Evolutionary conservation across 2,329 filamentous ascomycete genomes (phyloP).

Genomic region (Hymenoscyphus infarciens): DNA sequence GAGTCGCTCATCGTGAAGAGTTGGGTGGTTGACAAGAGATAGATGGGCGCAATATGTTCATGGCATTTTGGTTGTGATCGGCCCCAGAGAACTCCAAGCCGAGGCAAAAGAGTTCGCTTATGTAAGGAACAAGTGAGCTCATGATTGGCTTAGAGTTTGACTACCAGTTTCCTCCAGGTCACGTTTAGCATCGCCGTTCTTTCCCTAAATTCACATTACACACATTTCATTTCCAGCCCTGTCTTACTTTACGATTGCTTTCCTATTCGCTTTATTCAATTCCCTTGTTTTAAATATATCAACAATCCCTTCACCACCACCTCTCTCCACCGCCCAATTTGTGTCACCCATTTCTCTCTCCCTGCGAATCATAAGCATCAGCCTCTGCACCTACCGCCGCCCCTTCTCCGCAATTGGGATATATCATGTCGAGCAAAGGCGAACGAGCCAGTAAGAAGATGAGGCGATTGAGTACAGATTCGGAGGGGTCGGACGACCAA

Average conservation of each 20-base stretch:
- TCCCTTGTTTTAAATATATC: background rate
- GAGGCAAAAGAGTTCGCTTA: slow-evolving; percentile 23
- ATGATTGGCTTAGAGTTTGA: slow-evolving; percentile 4
- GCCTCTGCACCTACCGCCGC: background rate
- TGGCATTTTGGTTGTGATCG: slow-evolving; percentile 11
- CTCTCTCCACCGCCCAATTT: background rate
- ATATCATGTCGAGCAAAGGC: slow-evolving; percentile 26
- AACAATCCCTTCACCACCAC: background rate
- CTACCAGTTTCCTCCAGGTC: background rate
- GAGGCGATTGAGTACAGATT: slow-evolving; percentile 32
- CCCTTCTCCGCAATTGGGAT: background rate
- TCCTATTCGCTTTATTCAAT: background rate
- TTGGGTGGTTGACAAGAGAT: slow-evolving; percentile 5
- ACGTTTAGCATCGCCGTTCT: background rate
- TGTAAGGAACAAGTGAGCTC: slow-evolving; percentile 15
- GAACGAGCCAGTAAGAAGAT: slow-evolving; percentile 30
- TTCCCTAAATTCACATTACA: background rate
- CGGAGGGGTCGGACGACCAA: slow-evolving; percentile 29
- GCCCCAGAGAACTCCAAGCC: slow-evolving; percentile 15
- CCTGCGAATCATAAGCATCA: slow-evolving; percentile 3
- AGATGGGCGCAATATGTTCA: slow-evolving; percentile 8
- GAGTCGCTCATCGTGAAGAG: slow-evolving; percentile 30
- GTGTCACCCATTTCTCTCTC: background rate
- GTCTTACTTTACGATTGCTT: background rate
- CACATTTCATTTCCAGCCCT: background rate